phyloP scores from a whole-genome alignment of 768 basidiomycete genomes.

The Collybia nuda region DNA sequence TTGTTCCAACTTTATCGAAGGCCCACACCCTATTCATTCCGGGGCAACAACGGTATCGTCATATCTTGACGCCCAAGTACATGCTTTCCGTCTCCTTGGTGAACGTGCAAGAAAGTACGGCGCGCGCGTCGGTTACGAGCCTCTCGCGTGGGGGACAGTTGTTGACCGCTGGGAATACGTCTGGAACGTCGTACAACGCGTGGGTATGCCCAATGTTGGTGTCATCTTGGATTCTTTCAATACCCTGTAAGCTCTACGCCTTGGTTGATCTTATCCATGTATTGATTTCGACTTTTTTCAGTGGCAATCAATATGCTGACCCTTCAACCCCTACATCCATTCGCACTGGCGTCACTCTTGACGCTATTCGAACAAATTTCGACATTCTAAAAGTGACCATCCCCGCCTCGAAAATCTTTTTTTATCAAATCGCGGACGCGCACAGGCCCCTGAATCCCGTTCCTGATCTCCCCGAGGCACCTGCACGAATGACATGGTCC shows the following conservation, averaged over 20 bases:
- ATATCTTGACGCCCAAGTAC: slow-evolving; percentile 25
- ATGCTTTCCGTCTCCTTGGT: slow-evolving; percentile 26
- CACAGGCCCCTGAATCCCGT: slow-evolving; percentile 17
- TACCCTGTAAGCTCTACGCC: slow-evolving; percentile 14
- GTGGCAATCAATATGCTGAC: slow-evolving; percentile 37
- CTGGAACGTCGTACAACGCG: slow-evolving; percentile 32
- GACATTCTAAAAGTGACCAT: slow-evolving; percentile 23
- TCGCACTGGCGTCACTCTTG: slow-evolving; percentile 11
- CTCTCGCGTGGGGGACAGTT: slow-evolving; percentile 32
- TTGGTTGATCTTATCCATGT: background rate
- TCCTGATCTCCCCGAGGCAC: slow-evolving; percentile 16
- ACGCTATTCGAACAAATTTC: slow-evolving; percentile 22
- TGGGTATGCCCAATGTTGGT: slow-evolving; percentile 34
- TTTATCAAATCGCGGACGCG: slow-evolving; percentile 40
- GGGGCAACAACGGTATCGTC: slow-evolving; percentile 15
- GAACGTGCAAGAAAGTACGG: slow-evolving; percentile 26
- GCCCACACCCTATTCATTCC: slow-evolving; percentile 13
- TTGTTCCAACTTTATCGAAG: slow-evolving; percentile 28
- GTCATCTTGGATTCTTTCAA: slow-evolving; percentile 38
- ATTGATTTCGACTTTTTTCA: background rate
- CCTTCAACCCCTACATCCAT: slow-evolving; percentile 24
- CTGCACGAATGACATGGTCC: slow-evolving; percentile 36
- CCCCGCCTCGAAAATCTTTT: slow-evolving; percentile 36
- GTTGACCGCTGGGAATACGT: slow-evolving; percentile 35
- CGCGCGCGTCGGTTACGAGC: slow-evolving; percentile 29